Base-by-base conservation (phyloP, 345 rosid genomes). In the Toxicodendron radicans region DNA sequence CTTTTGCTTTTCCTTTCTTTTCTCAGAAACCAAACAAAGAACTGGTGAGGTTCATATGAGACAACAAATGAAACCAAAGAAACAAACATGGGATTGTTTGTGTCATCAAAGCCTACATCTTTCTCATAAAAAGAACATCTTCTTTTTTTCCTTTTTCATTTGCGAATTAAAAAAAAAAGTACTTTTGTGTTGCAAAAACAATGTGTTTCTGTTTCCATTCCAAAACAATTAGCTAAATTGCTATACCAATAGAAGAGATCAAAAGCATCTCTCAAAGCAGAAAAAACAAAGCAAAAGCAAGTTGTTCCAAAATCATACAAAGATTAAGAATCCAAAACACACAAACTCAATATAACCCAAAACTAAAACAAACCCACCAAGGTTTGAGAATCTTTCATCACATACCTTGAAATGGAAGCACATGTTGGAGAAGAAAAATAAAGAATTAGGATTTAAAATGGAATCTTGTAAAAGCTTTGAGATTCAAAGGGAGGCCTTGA, bases 11-110 rank as follows among this genome's bases (percentile, higher is more conserved):
- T 33, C 68, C 45, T 64, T 27, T 3, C 53, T 71, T 81, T 81
- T 75, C 76, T 71, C 71, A 66, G 51, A 52, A 77, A 48, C 65
- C 76, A 77, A 66, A 74, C 73, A 64, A 64, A 73, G 38, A 62
- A 63, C 52, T 35, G 16, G 24, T 60, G 38, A 63, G 57, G 57
- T 61, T 58, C 48, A 49, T 63, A 35, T 35, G 18, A 63, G 14
- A 63, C 21, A 20, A 54, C 41, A 11, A 20, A 21, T 62, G 24
- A 73, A 33, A 66, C 35, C 52, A 20, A 32, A 72, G 32, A 71
- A 59, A 60, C 0, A 48, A 13, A 6, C 32, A 30, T 7, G 13
- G 66, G 11, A 59, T 20, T 46, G 54, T 60, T 49, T 9, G 17
- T 16, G 13, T 48, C 10, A 9, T 13, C 51, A 16, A 62, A 63